Base-by-base conservation (phyloP, 139 green algal species). In the Micractinium sp. region DNA sequence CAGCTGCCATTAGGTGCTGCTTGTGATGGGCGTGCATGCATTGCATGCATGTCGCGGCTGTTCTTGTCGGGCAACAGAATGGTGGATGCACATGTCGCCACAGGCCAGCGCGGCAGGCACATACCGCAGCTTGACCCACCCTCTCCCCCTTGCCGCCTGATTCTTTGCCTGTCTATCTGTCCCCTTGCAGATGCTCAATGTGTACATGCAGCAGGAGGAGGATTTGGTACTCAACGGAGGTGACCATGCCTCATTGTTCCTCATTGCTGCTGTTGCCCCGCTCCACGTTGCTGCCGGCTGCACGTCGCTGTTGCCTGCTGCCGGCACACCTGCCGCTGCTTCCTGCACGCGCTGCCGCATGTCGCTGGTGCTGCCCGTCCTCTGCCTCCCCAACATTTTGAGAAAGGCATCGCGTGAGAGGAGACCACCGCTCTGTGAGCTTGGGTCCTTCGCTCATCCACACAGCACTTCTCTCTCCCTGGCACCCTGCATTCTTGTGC, bases 121-220 rank as follows among this genome's bases (percentile, higher is more conserved):
- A 13, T 35, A 22, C 4, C 12, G 76, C 22, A 60, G 76, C 33
- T 56, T 19, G n/a, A n/a, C n/a, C n/a, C 33, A 3, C 33, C 35
- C 15, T 31, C 19, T 38, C 76, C 1, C 36, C 15, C 35, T 78
- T 56, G 14, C 41, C 47, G n/a, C 66, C 56, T 56, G 47, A 56
- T 9, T 25, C 18, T 5, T 23, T 27, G 63, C 63, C 63, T 25
- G 20, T 27, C 63, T 12, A 71, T 31, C 9, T n/a, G 16, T 5
- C 74, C 5, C 19, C n/a, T n/a, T 77, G 81, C 92, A 96, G 92
- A 95, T 97, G 69, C 90, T 96, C 14, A 95, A 93, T 69, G 91
- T 97, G n/a, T 93, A 92, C 79, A 90, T 95, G 63, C 76, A 85
- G 41, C 88, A 90, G 53, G 85, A 91, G 23, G 93, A 95, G 53